A percentile compares a stretch with the other conserved stretches of the same genome.
phyloP scores from a whole-genome alignment of 2,329 filamentous ascomycete species.

The Dactylellina parvicollis region DNA sequence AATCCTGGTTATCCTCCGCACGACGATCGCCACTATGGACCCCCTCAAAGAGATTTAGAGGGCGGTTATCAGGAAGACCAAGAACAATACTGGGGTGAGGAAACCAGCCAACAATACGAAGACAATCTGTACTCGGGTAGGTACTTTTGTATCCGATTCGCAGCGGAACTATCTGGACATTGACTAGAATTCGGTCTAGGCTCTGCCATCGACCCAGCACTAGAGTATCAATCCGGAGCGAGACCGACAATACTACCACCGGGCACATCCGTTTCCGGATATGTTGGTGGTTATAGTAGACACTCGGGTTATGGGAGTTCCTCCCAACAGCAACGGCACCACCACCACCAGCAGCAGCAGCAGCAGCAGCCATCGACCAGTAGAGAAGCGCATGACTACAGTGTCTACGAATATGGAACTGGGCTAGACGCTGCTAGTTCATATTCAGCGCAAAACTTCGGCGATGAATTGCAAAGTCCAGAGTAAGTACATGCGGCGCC shows the following conservation, averaged over 20 bases:
- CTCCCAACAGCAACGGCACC: constrained; percentile 13
- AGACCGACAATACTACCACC: constrained; percentile 41
- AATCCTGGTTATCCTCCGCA: constrained; percentile 24
- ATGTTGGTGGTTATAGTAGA: constrained; percentile 30
- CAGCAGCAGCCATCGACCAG: constrained; percentile 15
- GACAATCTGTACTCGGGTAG: constrained; percentile 28
- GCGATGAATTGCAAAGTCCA: constrained; percentile 20
- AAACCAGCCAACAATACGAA: constrained; percentile 16
- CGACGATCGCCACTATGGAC: not conserved
- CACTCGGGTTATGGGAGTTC: constrained; percentile 33
- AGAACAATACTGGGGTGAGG: constrained; percentile 25
- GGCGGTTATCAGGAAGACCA: constrained; percentile 20
- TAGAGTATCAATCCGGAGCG: constrained; percentile 6
- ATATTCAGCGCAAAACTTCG: constrained; percentile 9
- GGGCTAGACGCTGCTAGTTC: constrained; percentile 28
- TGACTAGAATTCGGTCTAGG: constrained; percentile 41
- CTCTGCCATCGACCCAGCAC: constrained; percentile 33
- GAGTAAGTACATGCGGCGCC: constrained; percentile 43
- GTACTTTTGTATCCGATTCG: constrained; percentile 28
- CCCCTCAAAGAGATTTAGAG: not conserved
- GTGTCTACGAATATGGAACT: constrained; percentile 8
- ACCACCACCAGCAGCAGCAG: constrained; percentile 11
- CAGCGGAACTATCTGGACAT: constrained; percentile 12
- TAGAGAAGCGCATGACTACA: constrained; percentile 4
- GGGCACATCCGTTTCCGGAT: constrained; percentile 35